Conservation (phyloP, 495 filamentous ascomycete species). For the Gamarada debralockiae region DNA sequence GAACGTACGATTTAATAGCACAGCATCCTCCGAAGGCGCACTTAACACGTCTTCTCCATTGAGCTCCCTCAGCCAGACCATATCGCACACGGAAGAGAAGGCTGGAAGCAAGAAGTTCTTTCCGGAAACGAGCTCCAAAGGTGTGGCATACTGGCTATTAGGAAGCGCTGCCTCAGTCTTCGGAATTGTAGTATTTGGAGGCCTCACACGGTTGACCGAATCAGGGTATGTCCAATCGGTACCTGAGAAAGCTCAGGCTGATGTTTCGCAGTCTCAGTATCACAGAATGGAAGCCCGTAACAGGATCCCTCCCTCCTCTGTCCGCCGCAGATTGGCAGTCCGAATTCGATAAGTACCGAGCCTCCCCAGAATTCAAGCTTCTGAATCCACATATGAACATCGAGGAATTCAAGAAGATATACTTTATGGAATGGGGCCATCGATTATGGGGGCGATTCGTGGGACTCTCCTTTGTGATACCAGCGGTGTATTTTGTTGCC, state of each 20-base stretch:
- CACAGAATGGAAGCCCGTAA: conserved; percentile 98
- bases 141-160: conserved; percentile 87
- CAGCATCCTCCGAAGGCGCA: conserved; percentile 1
- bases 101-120: conserved; percentile 44
- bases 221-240: conserved; percentile 64
- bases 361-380: conserved; percentile 85
- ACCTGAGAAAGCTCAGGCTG: background rate
- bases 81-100: background rate
- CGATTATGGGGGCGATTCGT: conserved; percentile 93
- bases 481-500: conserved; percentile 83
- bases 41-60: conserved; percentile 20
- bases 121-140: conserved; percentile 66
- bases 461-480: conserved; percentile 83
- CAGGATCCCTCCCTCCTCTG: conserved; percentile 84
- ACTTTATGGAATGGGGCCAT: conserved; percentile 99
- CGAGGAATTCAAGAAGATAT: conserved; percentile 94
- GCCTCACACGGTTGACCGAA: conserved; percentile 89
- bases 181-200: conserved; percentile 93
- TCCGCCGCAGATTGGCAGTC: conserved; percentile 75
- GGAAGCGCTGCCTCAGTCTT: conserved; percentile 90
- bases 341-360: conserved; percentile 87
- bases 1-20: conserved; percentile 23
- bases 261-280: conserved; percentile 71
- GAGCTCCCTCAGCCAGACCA: conserved; percentile 16
- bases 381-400: conserved; percentile 90